Evolutionary conservation across 345 rosid genomes (phyloP).

Genomic region (Iberis pinnata): DNA sequence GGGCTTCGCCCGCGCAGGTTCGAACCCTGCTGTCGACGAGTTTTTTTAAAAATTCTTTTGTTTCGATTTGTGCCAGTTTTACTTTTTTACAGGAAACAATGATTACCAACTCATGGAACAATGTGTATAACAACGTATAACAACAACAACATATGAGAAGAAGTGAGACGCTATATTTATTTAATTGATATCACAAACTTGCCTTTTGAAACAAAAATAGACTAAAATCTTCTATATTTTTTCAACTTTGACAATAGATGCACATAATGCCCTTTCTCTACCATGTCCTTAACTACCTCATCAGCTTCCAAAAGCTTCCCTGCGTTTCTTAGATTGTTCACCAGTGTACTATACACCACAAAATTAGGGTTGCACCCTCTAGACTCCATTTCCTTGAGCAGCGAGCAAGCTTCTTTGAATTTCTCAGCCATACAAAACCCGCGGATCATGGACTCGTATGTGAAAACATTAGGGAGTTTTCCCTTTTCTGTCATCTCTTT

Average conservation of each 20-base stretch:
- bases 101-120: too few relatives aligned
- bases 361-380: conserved; percentile 83
- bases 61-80: too few relatives aligned
- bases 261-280: conserved; percentile 59
- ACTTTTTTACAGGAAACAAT: too few relatives aligned
- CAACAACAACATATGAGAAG: too few relatives aligned
- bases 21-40: conserved; percentile 90
- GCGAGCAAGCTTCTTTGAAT: conserved; percentile 57
- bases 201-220: neutral
- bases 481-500: conserved; percentile 61
- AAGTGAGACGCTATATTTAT: too few relatives aligned
- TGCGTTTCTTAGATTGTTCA: conserved; percentile 50
- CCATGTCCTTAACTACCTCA: conserved; percentile 58
- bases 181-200: too few relatives aligned
- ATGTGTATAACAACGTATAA: too few relatives aligned
- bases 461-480: conserved; percentile 70
- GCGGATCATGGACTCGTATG: conserved; percentile 81
- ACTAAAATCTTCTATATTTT: conserved; percentile 23
- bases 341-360: conserved; percentile 72
- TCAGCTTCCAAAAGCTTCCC: conserved; percentile 73
- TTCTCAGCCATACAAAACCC: conserved; percentile 72
- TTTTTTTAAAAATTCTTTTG: rapidly evolving
- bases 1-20: conserved; percentile 77
- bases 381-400: conserved; percentile 78
- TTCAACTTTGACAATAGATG: conserved; percentile 35